Conservation (phyloP, 768 basidiomycete genomes). For the Lentinula raphanica region DNA sequence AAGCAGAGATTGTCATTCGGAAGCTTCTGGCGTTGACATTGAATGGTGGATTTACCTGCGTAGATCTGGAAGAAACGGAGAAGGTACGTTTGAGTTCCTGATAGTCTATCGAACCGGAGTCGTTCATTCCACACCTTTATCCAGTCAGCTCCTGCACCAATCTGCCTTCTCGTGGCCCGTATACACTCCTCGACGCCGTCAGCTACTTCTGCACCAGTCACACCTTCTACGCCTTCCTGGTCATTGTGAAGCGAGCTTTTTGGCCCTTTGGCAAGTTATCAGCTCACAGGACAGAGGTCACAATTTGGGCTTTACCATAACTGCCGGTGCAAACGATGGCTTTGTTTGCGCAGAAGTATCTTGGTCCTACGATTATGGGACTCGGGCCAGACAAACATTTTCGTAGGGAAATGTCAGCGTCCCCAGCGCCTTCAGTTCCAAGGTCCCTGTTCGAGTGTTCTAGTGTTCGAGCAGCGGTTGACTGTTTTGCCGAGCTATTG, state of each 20-base stretch:
- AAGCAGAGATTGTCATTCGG: constrained; percentile 8
- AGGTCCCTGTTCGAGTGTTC: constrained; percentile 41
- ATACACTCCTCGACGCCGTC: constrained; percentile 54
- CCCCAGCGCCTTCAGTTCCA: constrained; percentile 63
- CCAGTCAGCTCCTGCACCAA: constrained; percentile 65
- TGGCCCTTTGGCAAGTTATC: constrained; percentile 37
- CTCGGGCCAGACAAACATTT: constrained; percentile 45
- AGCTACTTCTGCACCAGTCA: constrained; percentile 52
- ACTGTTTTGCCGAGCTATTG: neutral
- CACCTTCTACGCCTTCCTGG: constrained; percentile 49
- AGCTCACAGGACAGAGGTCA: constrained; percentile 5
- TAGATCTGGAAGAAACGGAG: constrained; percentile 35
- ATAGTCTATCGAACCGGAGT: neutral
- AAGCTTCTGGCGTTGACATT: no score
- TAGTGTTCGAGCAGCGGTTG: neutral
- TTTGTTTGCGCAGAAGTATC: constrained; percentile 55
- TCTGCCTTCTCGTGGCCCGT: constrained; percentile 51
- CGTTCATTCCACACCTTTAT: constrained; percentile 43
- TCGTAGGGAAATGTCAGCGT: constrained; percentile 54
- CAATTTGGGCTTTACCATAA: constrained; percentile 39
- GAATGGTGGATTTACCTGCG: constrained; percentile 32
- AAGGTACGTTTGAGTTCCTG: neutral
- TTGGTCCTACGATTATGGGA: constrained; percentile 53
- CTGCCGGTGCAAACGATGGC: constrained; percentile 58
- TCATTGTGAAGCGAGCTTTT: constrained; percentile 41